Base-by-base conservation (phyloP, 2,329 filamentous ascomycete species). In the Dactylellina leptospora region DNA sequence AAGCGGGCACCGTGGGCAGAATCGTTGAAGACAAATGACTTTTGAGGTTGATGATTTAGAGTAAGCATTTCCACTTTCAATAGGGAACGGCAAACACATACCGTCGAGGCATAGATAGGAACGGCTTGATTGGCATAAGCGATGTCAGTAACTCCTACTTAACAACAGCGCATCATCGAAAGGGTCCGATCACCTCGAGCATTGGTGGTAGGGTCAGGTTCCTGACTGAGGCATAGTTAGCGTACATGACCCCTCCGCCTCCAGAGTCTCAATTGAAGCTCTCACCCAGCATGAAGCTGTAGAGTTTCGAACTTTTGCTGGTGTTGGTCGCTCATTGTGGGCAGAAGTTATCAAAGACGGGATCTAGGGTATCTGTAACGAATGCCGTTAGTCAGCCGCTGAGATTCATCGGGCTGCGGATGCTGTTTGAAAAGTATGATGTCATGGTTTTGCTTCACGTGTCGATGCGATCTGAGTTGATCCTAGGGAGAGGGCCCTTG, bases 91-190 rank as follows among this genome's bases (percentile, higher is more conserved):
- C 20, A 38, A 11, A n/a, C 54, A 75, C 81, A 51, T 79, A 86
- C 87, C n/a, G 89, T 93, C 3, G 93, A 93, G 11, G 93, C 92
- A 80, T 97, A 97, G 79, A 99, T 97, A 59, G 95, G 95, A 6
- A 97, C 92, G 48, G 93, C 95, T 64, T 95, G 88, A 20, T 13
- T 18, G 30, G 30, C 38, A 20, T n/a, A n/a, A n/a, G n/a, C n/a
- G n/a, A n/a, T n/a, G n/a, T n/a, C n/a, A n/a, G n/a, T n/a, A n/a
- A n/a, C n/a, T n/a, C n/a, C n/a, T n/a, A n/a, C n/a, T n/a, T n/a
- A n/a, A n/a, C n/a, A n/a, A n/a, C n/a, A n/a, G n/a, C n/a, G n/a
- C n/a, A n/a, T n/a, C n/a, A n/a, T n/a, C n/a, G n/a, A 23, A 18
- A 27, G 38, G 42, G 22, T 40, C 16, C 28, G 40, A 42, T 53